Evolutionary conservation across 2,329 filamentous ascomycete genomes (phyloP).

Genomic region (Juglanconis juglandina): DNA sequence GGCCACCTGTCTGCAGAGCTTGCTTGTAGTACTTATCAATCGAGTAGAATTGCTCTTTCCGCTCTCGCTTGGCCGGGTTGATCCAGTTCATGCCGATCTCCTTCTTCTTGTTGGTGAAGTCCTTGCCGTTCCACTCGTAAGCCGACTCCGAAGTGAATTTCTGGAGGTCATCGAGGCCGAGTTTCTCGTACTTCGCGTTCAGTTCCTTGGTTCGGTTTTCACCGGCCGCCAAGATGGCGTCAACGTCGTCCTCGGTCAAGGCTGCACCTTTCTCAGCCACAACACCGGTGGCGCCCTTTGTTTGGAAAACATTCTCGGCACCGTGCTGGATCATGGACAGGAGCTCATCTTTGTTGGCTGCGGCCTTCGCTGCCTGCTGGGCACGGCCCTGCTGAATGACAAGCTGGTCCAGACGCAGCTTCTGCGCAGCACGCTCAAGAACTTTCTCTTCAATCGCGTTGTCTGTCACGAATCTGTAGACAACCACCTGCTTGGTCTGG

Average conservation of each 20-base stretch:
- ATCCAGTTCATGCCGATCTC: constrained; percentile 95
- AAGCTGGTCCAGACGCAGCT: constrained; percentile 90
- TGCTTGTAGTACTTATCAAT: constrained; percentile 99
- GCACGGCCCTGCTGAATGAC: constrained; percentile 97
- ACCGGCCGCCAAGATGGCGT: constrained; percentile 79
- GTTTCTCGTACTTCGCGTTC: constrained; percentile 91
- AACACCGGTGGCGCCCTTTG: constrained; percentile 61
- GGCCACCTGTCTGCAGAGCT: constrained; percentile 73
- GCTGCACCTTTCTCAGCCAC: constrained; percentile 58
- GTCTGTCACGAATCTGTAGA: constrained; percentile 96
- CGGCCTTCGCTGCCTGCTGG: constrained; percentile 84
- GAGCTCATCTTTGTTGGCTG: constrained; percentile 92
- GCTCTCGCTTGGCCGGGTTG: constrained; percentile 95
- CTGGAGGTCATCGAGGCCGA: constrained; percentile 93
- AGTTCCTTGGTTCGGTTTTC: constrained; percentile 86
- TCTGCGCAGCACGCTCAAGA: constrained; percentile 91
- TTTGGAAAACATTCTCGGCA: constrained; percentile 87
- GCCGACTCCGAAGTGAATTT: constrained; percentile 97
- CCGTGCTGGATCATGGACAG: constrained; percentile 98
- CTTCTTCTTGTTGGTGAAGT: constrained; percentile 88
- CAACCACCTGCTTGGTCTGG: constrained; percentile 95
- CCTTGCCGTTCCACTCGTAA: constrained; percentile 98
- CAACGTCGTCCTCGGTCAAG: constrained; percentile 84
- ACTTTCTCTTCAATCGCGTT: constrained; percentile 99
- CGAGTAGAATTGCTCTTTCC: constrained; percentile 96